Evolutionary conservation across 352 stramenopile genomes (phyloP).

Genomic region (Thraustochytrium striatum): DNA sequence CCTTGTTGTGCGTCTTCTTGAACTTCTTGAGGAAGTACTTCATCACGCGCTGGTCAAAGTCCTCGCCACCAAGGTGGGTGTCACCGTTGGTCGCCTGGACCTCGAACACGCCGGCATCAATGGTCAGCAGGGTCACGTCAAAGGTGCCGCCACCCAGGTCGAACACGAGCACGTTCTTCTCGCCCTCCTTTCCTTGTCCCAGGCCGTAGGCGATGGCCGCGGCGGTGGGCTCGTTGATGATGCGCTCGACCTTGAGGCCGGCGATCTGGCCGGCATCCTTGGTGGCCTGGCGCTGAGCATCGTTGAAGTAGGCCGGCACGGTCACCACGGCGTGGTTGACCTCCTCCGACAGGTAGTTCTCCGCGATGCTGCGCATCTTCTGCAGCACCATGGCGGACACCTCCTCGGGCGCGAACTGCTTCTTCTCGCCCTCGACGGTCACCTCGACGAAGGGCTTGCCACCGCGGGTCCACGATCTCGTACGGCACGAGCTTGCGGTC

Average conservation of each 20-base stretch:
- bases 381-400: conserved; percentile 97
- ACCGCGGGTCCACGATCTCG: conserved; percentile 87
- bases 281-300: conserved; percentile 97
- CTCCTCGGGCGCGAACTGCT: conserved; percentile 94
- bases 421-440: conserved; percentile 74
- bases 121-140: conserved; percentile 98
- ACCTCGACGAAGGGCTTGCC: conserved; percentile 88
- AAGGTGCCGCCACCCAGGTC: conserved; percentile 86
- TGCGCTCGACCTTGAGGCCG: conserved; percentile 93
- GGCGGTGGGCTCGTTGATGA: conserved; percentile 99
- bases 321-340: conserved; percentile 57
- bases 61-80: conserved; percentile 97
- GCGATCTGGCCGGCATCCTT: conserved; percentile 98
- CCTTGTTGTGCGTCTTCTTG: conserved; percentile 90
- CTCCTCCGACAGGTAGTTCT: conserved; percentile 93
- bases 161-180: conserved; percentile 86
- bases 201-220: conserved; percentile 88
- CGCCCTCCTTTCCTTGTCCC: conserved; percentile 67
- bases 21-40: conserved; percentile 99
- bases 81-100: conserved; percentile 98
- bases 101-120: conserved; percentile 97
- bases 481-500: conserved; percentile 98
- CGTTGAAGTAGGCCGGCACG: conserved; percentile 99
- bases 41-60: conserved; percentile 99
- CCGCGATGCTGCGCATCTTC: conserved; percentile 99